Evolutionary conservation across 108 stramenopile species (phyloP).

Genomic region (Schizochytrium sp.): DNA sequence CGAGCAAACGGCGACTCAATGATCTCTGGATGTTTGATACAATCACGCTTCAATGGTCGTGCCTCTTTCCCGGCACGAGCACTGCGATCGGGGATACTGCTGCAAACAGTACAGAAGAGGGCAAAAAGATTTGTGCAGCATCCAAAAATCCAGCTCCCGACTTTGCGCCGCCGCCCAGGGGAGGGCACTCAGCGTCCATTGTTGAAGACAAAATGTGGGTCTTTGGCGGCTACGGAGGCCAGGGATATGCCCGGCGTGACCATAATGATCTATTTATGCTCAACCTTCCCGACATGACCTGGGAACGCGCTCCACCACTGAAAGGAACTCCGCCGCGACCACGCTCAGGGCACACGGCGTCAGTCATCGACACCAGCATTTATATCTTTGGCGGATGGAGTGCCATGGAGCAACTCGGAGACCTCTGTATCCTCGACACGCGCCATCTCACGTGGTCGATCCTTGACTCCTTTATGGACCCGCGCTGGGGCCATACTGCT

Average conservation of each 20-base stretch:
- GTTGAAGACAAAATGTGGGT: constrained; percentile 42
- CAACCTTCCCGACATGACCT: constrained; percentile 44
- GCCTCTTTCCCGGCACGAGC: neutral
- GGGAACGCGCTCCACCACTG: constrained; percentile 33
- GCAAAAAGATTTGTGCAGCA: no score
- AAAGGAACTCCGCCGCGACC: constrained; percentile 49
- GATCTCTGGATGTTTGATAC: constrained; percentile 66
- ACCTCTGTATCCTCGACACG: constrained; percentile 57
- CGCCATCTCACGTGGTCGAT: constrained; percentile 42
- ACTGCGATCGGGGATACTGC: no score
- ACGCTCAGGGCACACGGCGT: constrained; percentile 58
- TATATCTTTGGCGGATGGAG: constrained; percentile 73
- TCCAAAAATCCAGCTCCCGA: neutral
- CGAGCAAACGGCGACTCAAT: constrained; percentile 41
- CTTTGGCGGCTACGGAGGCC: constrained; percentile 71
- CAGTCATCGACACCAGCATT: constrained; percentile 48
- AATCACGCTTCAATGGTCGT: constrained; percentile 45
- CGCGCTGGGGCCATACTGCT: constrained; percentile 25
- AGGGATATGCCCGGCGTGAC: constrained; percentile 59
- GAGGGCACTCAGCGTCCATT: constrained; percentile 55
- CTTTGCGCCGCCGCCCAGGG: constrained; percentile 46
- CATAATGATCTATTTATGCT: constrained; percentile 57
- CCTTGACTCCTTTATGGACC: constrained; percentile 35
- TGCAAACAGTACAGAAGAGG: no score
- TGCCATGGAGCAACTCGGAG: constrained; percentile 57